These are phyloP conservation scores for Clavispora phyllophila DNA, from an alignment of 805 yeast genomes.

Conservation along the genomic window DNA sequence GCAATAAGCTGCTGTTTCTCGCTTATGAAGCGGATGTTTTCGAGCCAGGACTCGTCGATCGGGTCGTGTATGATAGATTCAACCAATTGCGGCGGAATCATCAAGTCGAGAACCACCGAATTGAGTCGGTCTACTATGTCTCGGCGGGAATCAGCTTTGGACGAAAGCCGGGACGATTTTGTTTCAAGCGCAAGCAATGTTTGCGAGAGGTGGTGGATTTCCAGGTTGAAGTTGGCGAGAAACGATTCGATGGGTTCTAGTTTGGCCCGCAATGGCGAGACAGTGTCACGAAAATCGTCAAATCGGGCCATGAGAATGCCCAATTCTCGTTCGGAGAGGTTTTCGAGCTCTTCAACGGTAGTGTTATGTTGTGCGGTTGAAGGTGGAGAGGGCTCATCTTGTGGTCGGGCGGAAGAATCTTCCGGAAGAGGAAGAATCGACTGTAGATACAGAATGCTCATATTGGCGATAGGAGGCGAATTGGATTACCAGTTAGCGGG, in stretches of 20 bases:
- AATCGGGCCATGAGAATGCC: constrained; percentile 14
- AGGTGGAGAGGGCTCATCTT: no score
- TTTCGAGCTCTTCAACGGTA: background rate
- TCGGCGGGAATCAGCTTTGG: constrained; percentile 24
- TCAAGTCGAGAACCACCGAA: constrained; percentile 70
- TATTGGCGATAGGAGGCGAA: background rate
- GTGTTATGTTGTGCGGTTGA: background rate
- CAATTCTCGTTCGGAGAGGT: constrained; percentile 13
- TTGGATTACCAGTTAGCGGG: background rate
- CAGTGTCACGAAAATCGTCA: constrained; percentile 7
- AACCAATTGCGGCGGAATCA: constrained; percentile 71
- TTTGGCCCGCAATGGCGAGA: constrained; percentile 15
- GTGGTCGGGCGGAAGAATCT: no score
- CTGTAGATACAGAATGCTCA: constrained; percentile 14
- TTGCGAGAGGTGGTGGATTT: constrained; percentile 32
- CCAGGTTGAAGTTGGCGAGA: constrained; percentile 51
- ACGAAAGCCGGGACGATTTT: constrained; percentile 28
- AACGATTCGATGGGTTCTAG: constrained; percentile 50
- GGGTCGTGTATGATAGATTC: constrained; percentile 53
- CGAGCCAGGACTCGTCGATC: constrained; percentile 60
- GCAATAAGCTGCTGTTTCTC: constrained; percentile 56
- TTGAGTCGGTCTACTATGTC: constrained; percentile 43
- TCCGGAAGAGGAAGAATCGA: constrained; percentile 10
- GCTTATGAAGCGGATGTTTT: constrained; percentile 50
- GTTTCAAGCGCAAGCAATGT: constrained; percentile 29